Conservation (phyloP, 441 rosid genomes). For the Adansonia gregorii region DNA sequence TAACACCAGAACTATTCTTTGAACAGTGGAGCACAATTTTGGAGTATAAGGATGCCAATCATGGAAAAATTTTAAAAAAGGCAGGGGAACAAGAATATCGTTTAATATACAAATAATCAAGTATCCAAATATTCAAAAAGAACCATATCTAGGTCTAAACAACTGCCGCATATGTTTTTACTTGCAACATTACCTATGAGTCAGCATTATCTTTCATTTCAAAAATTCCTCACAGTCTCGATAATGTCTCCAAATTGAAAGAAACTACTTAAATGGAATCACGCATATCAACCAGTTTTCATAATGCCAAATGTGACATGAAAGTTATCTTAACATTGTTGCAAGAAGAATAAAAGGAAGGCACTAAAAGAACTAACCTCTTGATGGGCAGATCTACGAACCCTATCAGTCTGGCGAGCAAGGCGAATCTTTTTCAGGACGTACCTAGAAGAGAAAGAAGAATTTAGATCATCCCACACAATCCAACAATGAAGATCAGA, state of each 20-base stretch:
- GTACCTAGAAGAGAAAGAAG: constrained; percentile 49
- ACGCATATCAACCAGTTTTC: neutral
- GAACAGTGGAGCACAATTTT: neutral
- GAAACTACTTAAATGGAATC: neutral
- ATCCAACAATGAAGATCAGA: neutral
- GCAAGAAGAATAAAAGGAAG: constrained; percentile 9
- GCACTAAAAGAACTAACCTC: constrained; percentile 55
- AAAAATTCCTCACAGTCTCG: neutral
- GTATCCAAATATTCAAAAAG: neutral
- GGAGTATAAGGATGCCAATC: neutral
- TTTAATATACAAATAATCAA: neutral
- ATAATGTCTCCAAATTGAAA: neutral
- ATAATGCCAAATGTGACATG: neutral
- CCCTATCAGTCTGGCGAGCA: constrained; percentile 90
- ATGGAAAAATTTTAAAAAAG: neutral
- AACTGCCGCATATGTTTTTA: neutral
- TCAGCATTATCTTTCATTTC: neutral
- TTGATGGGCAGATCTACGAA: constrained; percentile 86
- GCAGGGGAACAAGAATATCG: neutral
- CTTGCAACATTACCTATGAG: neutral
- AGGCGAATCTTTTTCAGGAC: constrained; percentile 89
- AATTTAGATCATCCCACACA: neutral
- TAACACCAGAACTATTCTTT: neutral
- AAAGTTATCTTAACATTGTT: neutral
- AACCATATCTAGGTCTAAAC: neutral